Evolutionary conservation across 495 filamentous ascomycete species (phyloP).

Genomic region (Astrothelium macrocarpum): DNA sequence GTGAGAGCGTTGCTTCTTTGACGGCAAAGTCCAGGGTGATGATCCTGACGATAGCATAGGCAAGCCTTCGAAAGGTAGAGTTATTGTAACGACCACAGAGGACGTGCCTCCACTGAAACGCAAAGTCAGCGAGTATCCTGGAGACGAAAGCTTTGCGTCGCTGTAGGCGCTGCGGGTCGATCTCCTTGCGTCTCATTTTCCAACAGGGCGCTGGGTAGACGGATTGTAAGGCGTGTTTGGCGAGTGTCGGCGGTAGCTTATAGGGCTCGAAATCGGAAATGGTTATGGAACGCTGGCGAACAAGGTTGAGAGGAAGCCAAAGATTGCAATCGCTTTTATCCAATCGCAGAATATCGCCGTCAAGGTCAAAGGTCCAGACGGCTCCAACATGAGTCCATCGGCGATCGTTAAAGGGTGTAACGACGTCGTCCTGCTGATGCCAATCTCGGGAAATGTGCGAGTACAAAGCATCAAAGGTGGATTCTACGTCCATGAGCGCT

Average conservation of each 20-base stretch:
- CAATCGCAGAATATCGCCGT: constrained; percentile 15
- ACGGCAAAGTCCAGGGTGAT: constrained; percentile 14
- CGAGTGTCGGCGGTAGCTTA: constrained; percentile 7
- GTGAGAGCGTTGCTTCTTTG: constrained; percentile 10
- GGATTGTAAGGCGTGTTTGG: constrained; percentile 11
- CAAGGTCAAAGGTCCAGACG: constrained; percentile 17
- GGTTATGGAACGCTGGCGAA: constrained; percentile 16
- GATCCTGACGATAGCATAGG: constrained; percentile 14
- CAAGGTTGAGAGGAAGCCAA: constrained; percentile 14
- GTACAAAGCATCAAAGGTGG: constrained; percentile 16
- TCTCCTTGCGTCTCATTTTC: constrained; percentile 10
- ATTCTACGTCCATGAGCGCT: constrained; percentile 12
- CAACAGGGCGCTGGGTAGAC: constrained; percentile 6
- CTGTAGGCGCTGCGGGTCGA: constrained; percentile 11
- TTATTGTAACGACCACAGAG: constrained; percentile 15
- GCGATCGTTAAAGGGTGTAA: constrained; percentile 12
- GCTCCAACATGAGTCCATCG: constrained; percentile 9
- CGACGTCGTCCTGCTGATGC: constrained; percentile 17
- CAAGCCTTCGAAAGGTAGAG: constrained; percentile 16
- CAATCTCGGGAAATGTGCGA: constrained; percentile 4
- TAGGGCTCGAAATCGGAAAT: constrained; percentile 17
- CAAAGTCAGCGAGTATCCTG: constrained; percentile 17
- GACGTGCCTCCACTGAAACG: constrained; percentile 16
- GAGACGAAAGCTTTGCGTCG: constrained; percentile 14
- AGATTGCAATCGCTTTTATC: constrained; percentile 11